A percentile compares a stretch with the other conserved stretches of the same genome.
These are phyloP conservation scores for Russula emetica DNA, from an alignment of 768 basidiomycete species.

Conservation along the genomic window DNA sequence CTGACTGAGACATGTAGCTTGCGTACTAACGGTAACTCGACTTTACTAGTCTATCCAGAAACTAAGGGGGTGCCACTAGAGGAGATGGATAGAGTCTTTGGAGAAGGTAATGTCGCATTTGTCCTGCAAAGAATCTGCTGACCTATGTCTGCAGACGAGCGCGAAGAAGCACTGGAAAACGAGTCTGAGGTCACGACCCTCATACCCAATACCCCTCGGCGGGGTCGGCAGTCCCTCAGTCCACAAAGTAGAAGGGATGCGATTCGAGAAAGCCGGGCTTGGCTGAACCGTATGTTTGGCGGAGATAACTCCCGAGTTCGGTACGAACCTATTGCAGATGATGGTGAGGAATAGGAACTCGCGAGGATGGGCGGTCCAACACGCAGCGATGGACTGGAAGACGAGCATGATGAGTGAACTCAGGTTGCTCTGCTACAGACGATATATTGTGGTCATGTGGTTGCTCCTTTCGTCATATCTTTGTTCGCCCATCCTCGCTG, in stretches of 20 bases:
- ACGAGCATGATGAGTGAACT: constrained; percentile 14
- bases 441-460: not conserved
- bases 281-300: constrained; percentile 50
- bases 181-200: constrained; percentile 61
- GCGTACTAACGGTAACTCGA: constrained; percentile 1
- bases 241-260: constrained; percentile 30
- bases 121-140: not conserved
- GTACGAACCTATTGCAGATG: constrained; percentile 48
- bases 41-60: constrained; percentile 68
- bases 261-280: constrained; percentile 36
- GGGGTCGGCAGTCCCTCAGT: constrained; percentile 37
- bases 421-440: constrained; percentile 2
- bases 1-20: not conserved
- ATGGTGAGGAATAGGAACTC: constrained; percentile 53
- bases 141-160: constrained; percentile 35
- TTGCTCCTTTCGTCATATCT: constrained; percentile 15
- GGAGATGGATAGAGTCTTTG: constrained; percentile 88
- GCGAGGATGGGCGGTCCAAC: constrained; percentile 45
- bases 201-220: constrained; percentile 40
- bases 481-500: constrained; percentile 24
- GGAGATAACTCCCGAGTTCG: constrained; percentile 37
- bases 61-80: constrained; percentile 84
- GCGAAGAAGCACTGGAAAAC: constrained; percentile 61
- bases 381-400: constrained; percentile 33
- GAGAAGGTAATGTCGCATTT: constrained; percentile 54